Base-by-base conservation (phyloP, 73 alveolate genomes). In the Stentor roeselii region DNA sequence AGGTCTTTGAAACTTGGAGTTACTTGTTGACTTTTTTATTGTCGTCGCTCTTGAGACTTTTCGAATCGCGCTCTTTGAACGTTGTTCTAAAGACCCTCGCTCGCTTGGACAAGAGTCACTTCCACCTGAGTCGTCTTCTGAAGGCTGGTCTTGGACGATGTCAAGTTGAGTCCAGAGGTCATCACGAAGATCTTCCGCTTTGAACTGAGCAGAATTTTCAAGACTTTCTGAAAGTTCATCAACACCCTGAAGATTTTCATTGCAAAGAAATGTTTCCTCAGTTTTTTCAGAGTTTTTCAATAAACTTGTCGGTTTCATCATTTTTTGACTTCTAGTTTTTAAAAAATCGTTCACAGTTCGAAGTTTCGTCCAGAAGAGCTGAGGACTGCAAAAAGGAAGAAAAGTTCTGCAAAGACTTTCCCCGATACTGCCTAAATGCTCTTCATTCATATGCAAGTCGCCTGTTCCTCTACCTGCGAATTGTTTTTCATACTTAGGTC, bases 401-500 rank as follows among this genome's bases (percentile, higher is more conserved):
- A 15, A 41, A 40, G 39, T n/a, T 76, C 39, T 76, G 3, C 82
- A 34, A 21, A 76, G 39, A 76, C n/a, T 31, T 27, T 15, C 78
- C 21, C 84, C 84, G 32, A 76, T 14, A 15, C n/a, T n/a, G 32
- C n/a, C 84, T 35, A 76, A 39, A 76, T 39, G 84, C 1, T 35
- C n/a, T 76, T 30, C 60, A 15, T 14, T n/a, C 60, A 76, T 39
- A 39, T 76, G 84, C 27, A 40, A 14, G 34, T 76, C 84, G 11
- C 74, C 74, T 1, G 34, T n/a, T 1, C 21, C 30, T 39, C 39
- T 67, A 14, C 37, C 74, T 14, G 15, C 75, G 39, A 76, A 2
- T 39, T 27, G 14, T 37, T 31, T n/a, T 2, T 39, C 36, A 37
- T 34, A 40, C 36, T 37, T 41, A 21, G 99, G 98, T 15, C 99